Conservation (phyloP, 345 rosid species). For the Passiflora organensis region DNA sequence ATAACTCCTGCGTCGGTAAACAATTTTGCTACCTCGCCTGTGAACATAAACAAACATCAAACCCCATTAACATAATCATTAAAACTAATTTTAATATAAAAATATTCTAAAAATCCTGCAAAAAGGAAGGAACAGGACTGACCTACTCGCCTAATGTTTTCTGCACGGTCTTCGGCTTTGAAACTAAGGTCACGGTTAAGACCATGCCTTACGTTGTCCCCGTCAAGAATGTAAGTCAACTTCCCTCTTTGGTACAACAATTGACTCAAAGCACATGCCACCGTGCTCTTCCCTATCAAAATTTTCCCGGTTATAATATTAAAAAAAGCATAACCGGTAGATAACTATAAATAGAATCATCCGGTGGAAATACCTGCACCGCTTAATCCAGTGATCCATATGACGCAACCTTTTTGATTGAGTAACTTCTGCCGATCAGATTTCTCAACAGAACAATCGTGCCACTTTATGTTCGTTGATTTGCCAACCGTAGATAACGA, state of each 20-base stretch:
- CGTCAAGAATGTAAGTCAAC: conserved; percentile 28
- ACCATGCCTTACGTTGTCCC: conserved; percentile 28
- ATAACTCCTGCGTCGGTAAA: conserved; percentile 20
- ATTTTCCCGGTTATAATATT: neutral
- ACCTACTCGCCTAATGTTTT: conserved; percentile 32
- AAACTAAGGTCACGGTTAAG: conserved; percentile 25
- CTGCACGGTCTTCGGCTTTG: conserved; percentile 25
- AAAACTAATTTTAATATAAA: no score
- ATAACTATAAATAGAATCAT: no score
- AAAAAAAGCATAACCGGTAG: neutral
- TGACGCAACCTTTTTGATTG: conserved; percentile 25
- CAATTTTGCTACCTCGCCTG: conserved; percentile 21
- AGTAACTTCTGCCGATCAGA: conserved; percentile 18
- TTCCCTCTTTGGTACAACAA: conserved; percentile 22
- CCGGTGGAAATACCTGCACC: conserved; percentile 27
- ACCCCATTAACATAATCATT: no score
- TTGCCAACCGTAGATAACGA: conserved; percentile 17
- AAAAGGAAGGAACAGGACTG: neutral
- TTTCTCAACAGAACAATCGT: conserved; percentile 17
- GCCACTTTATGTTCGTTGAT: conserved; percentile 28
- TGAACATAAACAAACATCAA: neutral
- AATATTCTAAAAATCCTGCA: neutral
- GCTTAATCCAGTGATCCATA: conserved; percentile 31
- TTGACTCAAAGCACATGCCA: conserved; percentile 28
- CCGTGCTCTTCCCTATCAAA: conserved; percentile 20